Evolutionary conservation across 2,329 filamentous ascomycete genomes (phyloP), one percentile per base, ranked within the genome.

Genomic region (Pyrenochaeta sp.): DNA sequence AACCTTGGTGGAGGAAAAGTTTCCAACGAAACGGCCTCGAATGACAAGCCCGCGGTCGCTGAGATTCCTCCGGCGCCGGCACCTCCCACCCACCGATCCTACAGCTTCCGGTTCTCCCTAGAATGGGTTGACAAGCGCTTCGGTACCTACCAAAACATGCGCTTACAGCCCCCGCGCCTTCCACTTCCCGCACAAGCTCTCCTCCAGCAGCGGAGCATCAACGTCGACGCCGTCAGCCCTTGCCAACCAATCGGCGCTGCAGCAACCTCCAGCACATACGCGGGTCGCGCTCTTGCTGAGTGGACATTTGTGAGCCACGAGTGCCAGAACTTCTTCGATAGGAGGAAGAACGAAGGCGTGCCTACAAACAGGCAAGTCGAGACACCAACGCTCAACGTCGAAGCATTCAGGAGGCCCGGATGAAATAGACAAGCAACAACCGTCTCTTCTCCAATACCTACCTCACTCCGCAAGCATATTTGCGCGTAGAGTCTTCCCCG

Each of bases 271-370:
- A 85, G 84, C 59, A 84, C 83, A 57, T 89, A 94, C 73, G 82
- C 86, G 2, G 91, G 91, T 1, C 84, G 90, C 22, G 89, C 91
- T 0, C 81, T 95, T 44, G 91, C 91, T 0, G 91, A 95, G 75
- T 95, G 91, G 91, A 83, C 84, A 22, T 80, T 91, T 19, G 85
- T 94, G 22, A 87, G 93, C 15, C 85, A 86, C 54, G 91, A 95
- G 74, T 92, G 88, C 79, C 92, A 93, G 77, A 91, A 88, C 70
- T 95, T 94, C 76, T 87, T 92, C 32, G 91, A 94, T 57, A 83
- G 91, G 45, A 85, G 91, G 53, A 88, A 88, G 50, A 87, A 88
- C 46, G 91, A 95, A 72, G 91, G 91, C 44, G 86, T 93, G 9
- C 83, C 86, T 2, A 81, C 81, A 0, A 84, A 92, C 58, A 82